Evolutionary conservation across 108 stramenopile species (phyloP), one percentile per base, ranked within the genome.

Genomic region (Nitzschia putrida): DNA sequence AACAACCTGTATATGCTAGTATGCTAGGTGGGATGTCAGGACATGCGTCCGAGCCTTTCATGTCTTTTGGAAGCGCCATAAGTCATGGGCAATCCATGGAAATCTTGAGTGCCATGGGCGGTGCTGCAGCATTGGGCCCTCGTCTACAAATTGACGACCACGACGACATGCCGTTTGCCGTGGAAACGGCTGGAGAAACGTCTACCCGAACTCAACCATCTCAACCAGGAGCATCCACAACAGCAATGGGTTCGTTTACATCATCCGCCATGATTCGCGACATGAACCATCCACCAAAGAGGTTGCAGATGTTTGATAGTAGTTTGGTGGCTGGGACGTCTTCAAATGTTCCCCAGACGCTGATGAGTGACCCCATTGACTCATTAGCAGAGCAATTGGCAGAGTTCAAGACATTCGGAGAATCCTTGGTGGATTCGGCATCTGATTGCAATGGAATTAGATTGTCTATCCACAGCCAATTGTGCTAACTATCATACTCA

Each of bases 101-200:
- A 24, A 57, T 37, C 0, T 37, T 5, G 12, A 22, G 45, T 37
- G 57, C 14, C 47, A 2, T 20, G 6, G 44, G 63, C 23, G 2
- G 63, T 12, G 11, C 43, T 21, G 23, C 47, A 16, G 2, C 47
- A 3, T 4, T 37, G 29, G 26, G n/a, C n/a, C 34, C 39, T 3
- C 54, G 34, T 14, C 9, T 38, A 8, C 51, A 59, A 23, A 20
- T 18, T 3, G 71, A 67, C 42, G 71, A 73, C 7, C 64, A 57
- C 9, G 75, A 85, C 40, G 84, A 85, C 49, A 85, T 85, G 80
- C 84, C 84, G 10, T 85, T 85, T 77, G 84, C 84, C 10, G 84
- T 85, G 9, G 80, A 85, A 0, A n/a, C 50, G 1, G 3, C 52
- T 1, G 65, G 53, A 12, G 26, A 52, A 18, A 38, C 2, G 34